Evolutionary conservation across 2,329 filamentous ascomycete species (phyloP).

Genomic region (Beauveria brongniartii): DNA sequence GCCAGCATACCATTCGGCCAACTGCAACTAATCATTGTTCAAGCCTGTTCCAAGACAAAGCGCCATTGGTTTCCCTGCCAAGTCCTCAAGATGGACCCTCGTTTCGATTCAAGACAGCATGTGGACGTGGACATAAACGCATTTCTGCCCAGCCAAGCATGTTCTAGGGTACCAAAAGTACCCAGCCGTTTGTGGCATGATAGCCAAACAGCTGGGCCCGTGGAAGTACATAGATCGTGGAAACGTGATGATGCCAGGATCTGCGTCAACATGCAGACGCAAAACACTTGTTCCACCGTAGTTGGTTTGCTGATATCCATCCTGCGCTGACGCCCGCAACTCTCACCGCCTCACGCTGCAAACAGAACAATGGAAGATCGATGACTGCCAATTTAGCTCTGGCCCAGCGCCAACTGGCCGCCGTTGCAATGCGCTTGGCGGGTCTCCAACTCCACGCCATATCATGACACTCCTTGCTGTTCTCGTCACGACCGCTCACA

Average conservation of each 20-base stretch:
- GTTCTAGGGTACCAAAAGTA: background rate
- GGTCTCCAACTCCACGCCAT: conserved; percentile 7
- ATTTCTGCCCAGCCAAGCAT: background rate
- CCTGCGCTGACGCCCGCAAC: background rate
- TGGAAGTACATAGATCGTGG: background rate
- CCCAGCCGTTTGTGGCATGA: no score
- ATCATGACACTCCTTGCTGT: background rate
- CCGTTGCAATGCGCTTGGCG: conserved; percentile 1
- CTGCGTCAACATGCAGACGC: background rate
- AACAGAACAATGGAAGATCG: background rate
- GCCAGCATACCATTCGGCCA: no score
- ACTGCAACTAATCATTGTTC: no score
- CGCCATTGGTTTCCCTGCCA: no score
- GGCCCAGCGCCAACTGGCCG: background rate
- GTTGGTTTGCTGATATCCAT: background rate
- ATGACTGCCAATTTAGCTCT: background rate
- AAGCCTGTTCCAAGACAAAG: background rate
- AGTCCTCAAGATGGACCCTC: no score
- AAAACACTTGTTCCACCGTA: background rate
- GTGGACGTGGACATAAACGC: background rate
- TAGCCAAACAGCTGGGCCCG: background rate
- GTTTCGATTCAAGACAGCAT: background rate
- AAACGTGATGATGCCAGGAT: background rate
- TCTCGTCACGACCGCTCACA: background rate
- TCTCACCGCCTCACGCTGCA: background rate